Percentiles rank a stretch among this genome's conserved stretches.
Evolutionary conservation across 768 basidiomycete species (phyloP).

Genomic region (Leccinum longicurvipes): DNA sequence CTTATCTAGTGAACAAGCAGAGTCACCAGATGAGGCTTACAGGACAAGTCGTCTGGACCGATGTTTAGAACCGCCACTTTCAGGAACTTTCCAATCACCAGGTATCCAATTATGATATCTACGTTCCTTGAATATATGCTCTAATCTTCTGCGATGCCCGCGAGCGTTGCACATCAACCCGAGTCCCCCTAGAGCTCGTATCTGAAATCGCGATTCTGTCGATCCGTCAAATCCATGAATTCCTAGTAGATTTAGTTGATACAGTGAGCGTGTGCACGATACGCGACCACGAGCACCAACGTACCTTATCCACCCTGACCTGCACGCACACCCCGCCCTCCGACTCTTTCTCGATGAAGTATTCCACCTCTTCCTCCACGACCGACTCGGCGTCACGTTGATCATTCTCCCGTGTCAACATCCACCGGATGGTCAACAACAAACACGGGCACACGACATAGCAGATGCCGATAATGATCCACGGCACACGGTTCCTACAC

Average conservation of each 20-base stretch:
- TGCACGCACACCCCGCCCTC: constrained; percentile 50
- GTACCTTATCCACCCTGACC: constrained; percentile 64
- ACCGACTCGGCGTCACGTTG: constrained; percentile 59
- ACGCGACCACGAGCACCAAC: not conserved
- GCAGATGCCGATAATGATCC: too few species aligned
- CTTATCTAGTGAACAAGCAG: too few species aligned
- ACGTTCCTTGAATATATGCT: too few species aligned
- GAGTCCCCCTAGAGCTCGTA: constrained; percentile 50
- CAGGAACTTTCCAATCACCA: too few species aligned
- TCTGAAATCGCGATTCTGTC: constrained; percentile 68
- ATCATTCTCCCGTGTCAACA: constrained; percentile 60
- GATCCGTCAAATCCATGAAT: constrained; percentile 71
- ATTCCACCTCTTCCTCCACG: constrained; percentile 50
- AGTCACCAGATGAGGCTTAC: too few species aligned
- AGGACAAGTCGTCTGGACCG: too few species aligned
- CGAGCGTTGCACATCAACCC: not conserved
- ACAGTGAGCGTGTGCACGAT: not conserved
- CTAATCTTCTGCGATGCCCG: too few species aligned
- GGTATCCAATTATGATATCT: too few species aligned
- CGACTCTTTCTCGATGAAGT: constrained; percentile 51
- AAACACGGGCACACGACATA: constrained; percentile 49
- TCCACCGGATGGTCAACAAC: too few species aligned
- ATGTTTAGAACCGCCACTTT: too few species aligned
- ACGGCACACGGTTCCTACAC: constrained; percentile 65
- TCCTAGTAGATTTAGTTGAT: constrained; percentile 38